These are phyloP conservation scores for Umbelopsis sp. DNA, from an alignment of 192 early-diverging fungal species.

Conservation along the genomic window DNA sequence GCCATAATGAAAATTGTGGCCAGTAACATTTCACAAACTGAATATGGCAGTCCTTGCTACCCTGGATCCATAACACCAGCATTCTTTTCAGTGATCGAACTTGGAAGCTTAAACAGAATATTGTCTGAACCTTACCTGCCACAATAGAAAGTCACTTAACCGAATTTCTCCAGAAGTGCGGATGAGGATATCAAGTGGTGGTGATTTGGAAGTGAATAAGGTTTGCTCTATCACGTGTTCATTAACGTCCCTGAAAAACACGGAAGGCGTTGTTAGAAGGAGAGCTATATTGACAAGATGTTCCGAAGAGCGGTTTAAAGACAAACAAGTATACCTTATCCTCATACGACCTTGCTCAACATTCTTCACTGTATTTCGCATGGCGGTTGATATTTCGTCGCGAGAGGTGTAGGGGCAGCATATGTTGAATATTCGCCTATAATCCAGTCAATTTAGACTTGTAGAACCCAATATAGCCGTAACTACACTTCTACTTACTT, in stretches of 20 bases:
- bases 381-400: constrained; percentile 85
- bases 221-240: constrained; percentile 58
- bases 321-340: constrained; percentile 27
- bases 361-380: constrained; percentile 55
- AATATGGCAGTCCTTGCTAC: constrained; percentile 68
- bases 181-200: constrained; percentile 85
- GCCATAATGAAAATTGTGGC: constrained; percentile 94
- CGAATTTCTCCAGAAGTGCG: constrained; percentile 96
- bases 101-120: background rate
- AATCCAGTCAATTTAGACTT: background rate
- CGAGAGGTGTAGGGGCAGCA: constrained; percentile 92
- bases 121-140: constrained; percentile 61
- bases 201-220: constrained; percentile 64
- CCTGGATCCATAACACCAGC: background rate
- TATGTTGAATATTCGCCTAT: constrained; percentile 81
- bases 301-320: background rate
- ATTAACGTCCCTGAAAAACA: constrained; percentile 58
- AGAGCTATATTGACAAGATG: background rate
- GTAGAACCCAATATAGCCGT: background rate
- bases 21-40: constrained; percentile 90
- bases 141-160: constrained; percentile 93
- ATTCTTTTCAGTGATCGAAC: background rate
- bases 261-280: no score
- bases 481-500: constrained; percentile 29
- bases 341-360: constrained; percentile 56